Conservation (phyloP, 1,284 basidiomycete species). For the Ustilago bromivora region DNA sequence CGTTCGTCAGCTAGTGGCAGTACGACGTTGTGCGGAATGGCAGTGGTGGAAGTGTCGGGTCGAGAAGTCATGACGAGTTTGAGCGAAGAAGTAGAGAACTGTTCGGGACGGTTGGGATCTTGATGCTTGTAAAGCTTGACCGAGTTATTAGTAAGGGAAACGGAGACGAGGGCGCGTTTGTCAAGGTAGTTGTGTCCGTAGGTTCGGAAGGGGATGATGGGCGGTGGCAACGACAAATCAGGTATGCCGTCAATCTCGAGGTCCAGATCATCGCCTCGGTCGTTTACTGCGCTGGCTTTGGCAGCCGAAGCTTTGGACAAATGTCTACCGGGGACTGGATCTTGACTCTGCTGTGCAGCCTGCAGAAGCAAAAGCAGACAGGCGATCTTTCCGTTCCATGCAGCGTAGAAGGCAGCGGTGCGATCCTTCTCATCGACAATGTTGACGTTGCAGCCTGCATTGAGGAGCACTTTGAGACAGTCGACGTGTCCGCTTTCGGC, state of each 20-base stretch:
- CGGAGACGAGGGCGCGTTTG: conserved; percentile 85
- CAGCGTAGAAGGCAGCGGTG: conserved; percentile 91
- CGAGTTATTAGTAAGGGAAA: conserved; percentile 73
- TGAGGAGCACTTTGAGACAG: conserved; percentile 83
- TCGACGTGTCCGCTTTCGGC: conserved; percentile 85
- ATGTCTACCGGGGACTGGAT: conserved; percentile 3
- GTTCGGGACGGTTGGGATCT: conserved; percentile 64
- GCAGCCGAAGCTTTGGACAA: conserved; percentile 24
- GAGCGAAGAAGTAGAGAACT: conserved; percentile 76
- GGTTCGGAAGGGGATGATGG: conserved; percentile 85
- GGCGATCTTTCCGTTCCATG: conserved; percentile 92
- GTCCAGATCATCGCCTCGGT: conserved; percentile 57
- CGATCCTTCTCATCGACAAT: conserved; percentile 87
- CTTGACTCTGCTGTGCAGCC: conserved; percentile 52
- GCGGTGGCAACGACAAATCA: conserved; percentile 91
- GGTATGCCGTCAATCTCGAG: conserved; percentile 85
- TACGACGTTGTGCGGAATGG: conserved; percentile 75
- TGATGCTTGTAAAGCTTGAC: conserved; percentile 66
- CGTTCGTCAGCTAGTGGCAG: conserved; percentile 81
- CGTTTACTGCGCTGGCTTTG: conserved; percentile 20
- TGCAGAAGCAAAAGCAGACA: conserved; percentile 71
- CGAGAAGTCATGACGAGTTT: conserved; percentile 92
- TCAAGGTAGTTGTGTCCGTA: conserved; percentile 75
- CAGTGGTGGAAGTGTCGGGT: conserved; percentile 80
- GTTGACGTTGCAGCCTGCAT: conserved; percentile 81